phyloP scores from a whole-genome alignment of 1,284 basidiomycete genomes.

The Cryptococcus sp. region DNA sequence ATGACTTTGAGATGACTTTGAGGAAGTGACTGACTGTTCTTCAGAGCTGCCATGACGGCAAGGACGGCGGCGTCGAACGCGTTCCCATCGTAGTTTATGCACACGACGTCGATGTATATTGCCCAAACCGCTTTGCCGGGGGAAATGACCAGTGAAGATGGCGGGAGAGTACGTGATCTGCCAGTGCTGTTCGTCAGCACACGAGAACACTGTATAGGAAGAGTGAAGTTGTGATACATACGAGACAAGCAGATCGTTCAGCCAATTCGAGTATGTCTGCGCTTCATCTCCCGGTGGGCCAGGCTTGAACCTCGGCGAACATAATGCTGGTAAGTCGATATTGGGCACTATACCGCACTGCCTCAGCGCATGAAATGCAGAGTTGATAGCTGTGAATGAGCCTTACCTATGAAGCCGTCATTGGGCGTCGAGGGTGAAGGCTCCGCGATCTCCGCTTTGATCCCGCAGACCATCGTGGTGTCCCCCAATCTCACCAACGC shows the following conservation, averaged over 20 bases:
- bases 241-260: conserved; percentile 75
- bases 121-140: conserved; percentile 82
- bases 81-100: conserved; percentile 96
- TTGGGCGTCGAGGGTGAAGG: conserved; percentile 74
- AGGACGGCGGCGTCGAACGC: conserved; percentile 86
- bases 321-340: conserved; percentile 87
- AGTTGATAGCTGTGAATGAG: not conserved
- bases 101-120: conserved; percentile 88
- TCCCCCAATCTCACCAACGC: conserved; percentile 84
- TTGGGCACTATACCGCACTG: conserved; percentile 66
- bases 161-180: conserved; percentile 70
- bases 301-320: conserved; percentile 88
- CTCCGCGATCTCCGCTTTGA: conserved; percentile 91
- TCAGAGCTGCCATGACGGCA: conserved; percentile 82
- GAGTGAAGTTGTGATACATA: conserved; percentile 48
- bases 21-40: conserved; percentile 68
- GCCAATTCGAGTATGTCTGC: conserved; percentile 77
- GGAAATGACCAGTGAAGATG: conserved; percentile 74
- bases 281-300: conserved; percentile 91
- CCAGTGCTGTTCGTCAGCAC: not conserved
- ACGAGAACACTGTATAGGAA: not conserved
- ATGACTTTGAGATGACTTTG: too few relatives aligned
- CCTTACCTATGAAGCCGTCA: conserved; percentile 77
- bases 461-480: conserved; percentile 87
- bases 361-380: not conserved